Percentiles rank a stretch among this genome's conserved stretches.
Conservation (phyloP, 495 filamentous ascomycete species). For the Penicillium desertorum region DNA sequence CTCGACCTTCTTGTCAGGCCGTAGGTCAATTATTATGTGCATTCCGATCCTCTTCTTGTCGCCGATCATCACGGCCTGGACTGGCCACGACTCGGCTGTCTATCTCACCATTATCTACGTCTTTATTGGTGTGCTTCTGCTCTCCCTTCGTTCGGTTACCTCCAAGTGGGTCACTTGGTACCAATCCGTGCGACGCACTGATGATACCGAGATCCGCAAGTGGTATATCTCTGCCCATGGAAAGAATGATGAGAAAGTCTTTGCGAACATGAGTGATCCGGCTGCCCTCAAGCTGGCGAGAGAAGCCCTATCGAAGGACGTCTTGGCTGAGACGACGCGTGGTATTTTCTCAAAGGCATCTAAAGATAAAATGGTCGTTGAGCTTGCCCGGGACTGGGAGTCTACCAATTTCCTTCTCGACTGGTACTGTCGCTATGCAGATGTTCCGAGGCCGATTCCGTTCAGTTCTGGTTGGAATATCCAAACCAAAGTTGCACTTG, state of each 20-base stretch:
- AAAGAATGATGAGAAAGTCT: conserved; percentile 36
- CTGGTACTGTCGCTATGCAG: conserved; percentile 57
- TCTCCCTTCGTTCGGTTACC: conserved; percentile 46
- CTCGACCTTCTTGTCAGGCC: conserved; percentile 51
- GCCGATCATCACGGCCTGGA: conserved; percentile 47
- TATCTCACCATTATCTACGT: conserved; percentile 50
- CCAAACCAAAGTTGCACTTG: conserved; percentile 54
- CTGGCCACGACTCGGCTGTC: conserved; percentile 47
- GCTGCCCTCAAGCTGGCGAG: conserved; percentile 48
- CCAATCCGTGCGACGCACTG: conserved; percentile 44
- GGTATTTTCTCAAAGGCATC: conserved; percentile 42
- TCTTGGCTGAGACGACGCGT: conserved; percentile 45
- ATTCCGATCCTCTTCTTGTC: conserved; percentile 51
- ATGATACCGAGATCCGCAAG: conserved; percentile 48
- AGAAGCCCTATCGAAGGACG: conserved; percentile 44
- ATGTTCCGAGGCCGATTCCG: conserved; percentile 51
- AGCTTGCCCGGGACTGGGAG: conserved; percentile 53
- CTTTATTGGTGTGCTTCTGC: conserved; percentile 44
- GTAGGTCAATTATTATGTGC: conserved; percentile 44
- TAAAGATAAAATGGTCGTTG: conserved; percentile 45
- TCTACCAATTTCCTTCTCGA: conserved; percentile 59
- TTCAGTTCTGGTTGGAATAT: conserved; percentile 65
- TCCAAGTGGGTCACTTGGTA: conserved; percentile 56
- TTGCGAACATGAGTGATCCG: conserved; percentile 43
- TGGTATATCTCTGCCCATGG: conserved; percentile 47